Percentiles rank a stretch among this genome's conserved stretches.
These are phyloP conservation scores for Arthromyces matolae DNA, from an alignment of 768 basidiomycete species.

Conservation along the genomic window DNA sequence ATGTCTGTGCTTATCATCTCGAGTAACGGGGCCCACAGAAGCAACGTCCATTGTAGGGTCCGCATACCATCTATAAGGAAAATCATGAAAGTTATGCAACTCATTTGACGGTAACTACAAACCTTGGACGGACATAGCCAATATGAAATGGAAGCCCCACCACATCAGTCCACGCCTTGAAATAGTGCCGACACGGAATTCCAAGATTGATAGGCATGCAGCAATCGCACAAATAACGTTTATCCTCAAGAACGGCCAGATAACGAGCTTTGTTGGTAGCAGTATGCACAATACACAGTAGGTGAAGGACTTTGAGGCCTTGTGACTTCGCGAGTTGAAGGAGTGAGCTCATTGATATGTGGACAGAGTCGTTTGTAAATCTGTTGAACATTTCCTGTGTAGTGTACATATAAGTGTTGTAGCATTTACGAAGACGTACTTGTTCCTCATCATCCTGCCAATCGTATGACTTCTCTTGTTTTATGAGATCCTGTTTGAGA, in stretches of 20 bases:
- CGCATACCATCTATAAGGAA: constrained; percentile 16
- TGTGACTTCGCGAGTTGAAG: constrained; percentile 15
- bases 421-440: no score
- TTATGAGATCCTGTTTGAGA: no score
- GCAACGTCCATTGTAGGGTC: constrained; percentile 9
- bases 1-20: not conserved
- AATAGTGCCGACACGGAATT: constrained; percentile 24
- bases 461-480: no score
- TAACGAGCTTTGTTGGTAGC: constrained; percentile 16
- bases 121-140: constrained; percentile 20
- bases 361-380: constrained; percentile 22
- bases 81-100: not conserved
- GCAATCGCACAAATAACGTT: constrained; percentile 25
- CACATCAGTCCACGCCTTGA: constrained; percentile 12
- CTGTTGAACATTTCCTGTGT: no score
- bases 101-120: not conserved
- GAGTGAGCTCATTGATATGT: constrained; percentile 22
- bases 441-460: no score
- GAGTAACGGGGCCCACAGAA: not conserved
- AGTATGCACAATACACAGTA: constrained; percentile 18
- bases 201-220: constrained; percentile 25
- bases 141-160: constrained; percentile 21
- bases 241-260: constrained; percentile 19
- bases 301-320: constrained; percentile 15
- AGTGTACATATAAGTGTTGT: no score